Base-by-base conservation (phyloP, 805 yeast species). In the Clavispora vitiphila region DNA sequence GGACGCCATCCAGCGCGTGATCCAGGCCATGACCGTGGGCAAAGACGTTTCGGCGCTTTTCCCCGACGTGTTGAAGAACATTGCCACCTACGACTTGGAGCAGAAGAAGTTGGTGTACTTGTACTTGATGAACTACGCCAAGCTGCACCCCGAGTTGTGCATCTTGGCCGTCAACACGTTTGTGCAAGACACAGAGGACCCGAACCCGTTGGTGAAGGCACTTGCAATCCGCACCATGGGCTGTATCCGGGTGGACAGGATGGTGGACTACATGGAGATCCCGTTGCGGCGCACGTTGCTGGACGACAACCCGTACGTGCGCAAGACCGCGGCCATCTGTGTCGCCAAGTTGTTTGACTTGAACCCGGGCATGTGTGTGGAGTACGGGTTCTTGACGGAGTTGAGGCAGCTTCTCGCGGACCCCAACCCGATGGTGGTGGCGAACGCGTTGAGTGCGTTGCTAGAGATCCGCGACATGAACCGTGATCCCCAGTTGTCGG, bases 191-290 rank as follows among this genome's bases (percentile, higher is more conserved):
- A 81, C 96, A 2, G 96, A 87, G 59, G 98, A 93, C 61, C 95
- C 96, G 38, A 93, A 93, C 58, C 99, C 99, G 1, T 74, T 95
- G 54, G 90, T 93, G 20, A 76, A 98, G 41, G 96, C 98, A 1
- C 77, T 93, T 65, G 98, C 99, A 0, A 90, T 93, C 45, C 78
- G 99, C 57, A 93, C 99, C 10, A 93, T 93, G 99, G 98, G 99
- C 0, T 91, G 97, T 68, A 89, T 93, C 38, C 72, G 98, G 35
- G 98, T 93, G 15, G 95, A 86, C 57, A 90, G 86, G 62, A 90
- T 93, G 81, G 86, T 89, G 34, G 98, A 91, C 59, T 93, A 93
- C 60, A 79, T 93, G 81, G 93, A 88, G 49, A 81, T 83, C 16
- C 99, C 99, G 0, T 70, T 93, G 49, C 81, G 82, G 48, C 76